Evolutionary conservation across 495 filamentous ascomycete genomes (phyloP).

Genomic region (Xylaria curta): DNA sequence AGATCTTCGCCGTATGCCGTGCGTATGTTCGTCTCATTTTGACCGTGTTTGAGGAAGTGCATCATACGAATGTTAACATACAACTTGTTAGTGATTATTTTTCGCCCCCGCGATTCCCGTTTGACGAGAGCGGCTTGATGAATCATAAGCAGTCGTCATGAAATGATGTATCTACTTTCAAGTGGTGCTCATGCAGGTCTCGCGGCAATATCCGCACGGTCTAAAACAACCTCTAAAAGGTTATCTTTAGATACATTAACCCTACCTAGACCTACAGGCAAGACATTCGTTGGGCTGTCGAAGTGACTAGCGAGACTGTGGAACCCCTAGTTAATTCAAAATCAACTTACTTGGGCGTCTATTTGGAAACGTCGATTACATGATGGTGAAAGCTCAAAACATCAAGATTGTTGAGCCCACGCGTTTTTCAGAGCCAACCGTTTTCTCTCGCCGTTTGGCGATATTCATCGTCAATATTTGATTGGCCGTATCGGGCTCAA

Average conservation of each 20-base stretch:
- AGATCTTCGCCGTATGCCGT: background rate
- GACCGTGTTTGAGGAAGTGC: conserved; percentile 26
- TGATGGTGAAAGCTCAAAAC: background rate
- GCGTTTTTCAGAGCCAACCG: background rate
- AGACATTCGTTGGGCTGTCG: background rate
- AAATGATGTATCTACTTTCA: conserved; percentile 16
- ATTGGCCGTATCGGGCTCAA: background rate
- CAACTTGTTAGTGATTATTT: conserved; percentile 28
- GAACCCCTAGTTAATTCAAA: background rate
- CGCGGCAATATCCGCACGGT: background rate
- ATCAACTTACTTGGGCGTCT: background rate
- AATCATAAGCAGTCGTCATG: conserved; percentile 28
- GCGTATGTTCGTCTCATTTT: conserved; percentile 28
- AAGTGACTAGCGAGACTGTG: background rate
- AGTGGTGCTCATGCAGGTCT: background rate
- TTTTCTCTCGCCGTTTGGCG: background rate
- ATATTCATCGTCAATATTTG: background rate
- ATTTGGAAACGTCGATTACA: background rate
- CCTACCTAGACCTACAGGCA: background rate
- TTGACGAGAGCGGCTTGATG: conserved; percentile 28
- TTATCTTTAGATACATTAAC: background rate
- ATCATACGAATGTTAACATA: conserved; percentile 24
- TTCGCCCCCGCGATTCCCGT: conserved; percentile 31
- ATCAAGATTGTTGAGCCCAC: background rate
- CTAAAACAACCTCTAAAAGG: background rate